Evolutionary conservation across 345 rosid genomes (phyloP).

Genomic region (Brassica incana): DNA sequence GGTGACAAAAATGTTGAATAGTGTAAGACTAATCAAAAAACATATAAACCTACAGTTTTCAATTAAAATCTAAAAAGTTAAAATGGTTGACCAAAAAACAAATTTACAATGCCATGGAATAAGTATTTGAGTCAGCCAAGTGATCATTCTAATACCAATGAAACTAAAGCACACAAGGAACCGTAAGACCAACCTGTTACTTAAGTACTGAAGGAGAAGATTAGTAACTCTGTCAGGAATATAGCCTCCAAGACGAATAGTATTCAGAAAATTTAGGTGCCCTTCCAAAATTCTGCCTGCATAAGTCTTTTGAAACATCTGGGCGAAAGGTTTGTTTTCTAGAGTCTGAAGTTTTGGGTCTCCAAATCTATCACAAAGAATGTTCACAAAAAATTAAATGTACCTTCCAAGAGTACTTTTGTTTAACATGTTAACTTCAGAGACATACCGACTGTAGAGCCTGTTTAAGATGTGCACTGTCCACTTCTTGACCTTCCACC

Average conservation of each 20-base stretch:
- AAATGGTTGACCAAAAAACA: background rate
- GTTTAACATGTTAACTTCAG: background rate
- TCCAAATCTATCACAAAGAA: background rate
- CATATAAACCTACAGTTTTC: background rate
- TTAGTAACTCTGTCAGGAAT: background rate
- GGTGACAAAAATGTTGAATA: background rate
- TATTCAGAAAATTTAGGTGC: background rate
- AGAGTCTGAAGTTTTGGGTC: background rate
- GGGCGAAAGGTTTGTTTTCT: background rate
- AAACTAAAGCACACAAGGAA: background rate
- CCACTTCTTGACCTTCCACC: background rate
- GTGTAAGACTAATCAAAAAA: background rate
- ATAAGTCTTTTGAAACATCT: background rate
- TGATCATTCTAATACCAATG: background rate
- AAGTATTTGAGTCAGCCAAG: background rate
- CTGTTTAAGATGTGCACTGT: background rate
- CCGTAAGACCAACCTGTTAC: background rate
- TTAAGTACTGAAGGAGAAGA: constrained; percentile 2
- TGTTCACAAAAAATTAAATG: background rate
- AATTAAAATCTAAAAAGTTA: background rate
- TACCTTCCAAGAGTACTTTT: background rate
- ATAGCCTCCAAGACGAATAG: background rate
- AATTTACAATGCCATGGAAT: background rate
- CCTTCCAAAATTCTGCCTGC: background rate
- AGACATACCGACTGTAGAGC: background rate